phyloP scores from a whole-genome alignment of 2,329 filamentous ascomycete genomes.

The Phaeoacremonium minimum region DNA sequence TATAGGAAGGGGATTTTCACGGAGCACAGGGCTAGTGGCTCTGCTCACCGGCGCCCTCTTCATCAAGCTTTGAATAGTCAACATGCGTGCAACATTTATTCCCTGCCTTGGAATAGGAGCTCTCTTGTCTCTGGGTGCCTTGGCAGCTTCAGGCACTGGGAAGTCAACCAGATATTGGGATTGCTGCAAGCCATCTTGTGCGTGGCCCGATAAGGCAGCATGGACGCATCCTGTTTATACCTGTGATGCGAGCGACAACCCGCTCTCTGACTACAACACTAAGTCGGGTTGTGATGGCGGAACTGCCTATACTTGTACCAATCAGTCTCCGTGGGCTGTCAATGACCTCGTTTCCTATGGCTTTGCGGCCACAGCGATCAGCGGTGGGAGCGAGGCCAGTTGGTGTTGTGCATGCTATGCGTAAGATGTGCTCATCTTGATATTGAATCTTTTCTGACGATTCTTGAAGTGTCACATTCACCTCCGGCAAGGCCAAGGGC shows the following conservation, averaged over 20 bases:
- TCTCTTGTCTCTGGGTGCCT: conserved; percentile 4
- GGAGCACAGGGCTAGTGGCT: too few relatives aligned
- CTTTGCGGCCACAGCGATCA: conserved; percentile 57
- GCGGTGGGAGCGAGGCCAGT: conserved; percentile 48
- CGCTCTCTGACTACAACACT: conserved; percentile 43
- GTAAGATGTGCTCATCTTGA: too few relatives aligned
- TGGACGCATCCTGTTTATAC: conserved; percentile 46
- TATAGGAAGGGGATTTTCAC: too few relatives aligned
- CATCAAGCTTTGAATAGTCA: too few relatives aligned
- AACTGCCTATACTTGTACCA: conserved; percentile 54
- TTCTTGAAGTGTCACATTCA: conserved; percentile 45
- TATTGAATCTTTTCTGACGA: too few relatives aligned
- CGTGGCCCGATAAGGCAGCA: conserved; percentile 52
- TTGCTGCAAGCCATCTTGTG: conserved; percentile 68
- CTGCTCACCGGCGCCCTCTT: too few relatives aligned
- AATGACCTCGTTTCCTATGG: conserved; percentile 57
- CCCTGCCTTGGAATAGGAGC: not conserved
- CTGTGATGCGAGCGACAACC: conserved; percentile 51
- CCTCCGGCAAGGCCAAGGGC: conserved; percentile 43
- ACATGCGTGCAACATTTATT: too few relatives aligned
- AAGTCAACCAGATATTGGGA: conserved; percentile 50
- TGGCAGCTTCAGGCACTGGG: conserved; percentile 19
- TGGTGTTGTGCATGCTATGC: conserved; percentile 67
- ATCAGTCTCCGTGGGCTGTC: conserved; percentile 59
- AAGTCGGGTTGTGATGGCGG: conserved; percentile 54